Evolutionary conservation across 2,329 filamentous ascomycete genomes (phyloP).

Genomic region (Apiospora kogelbergensis): DNA sequence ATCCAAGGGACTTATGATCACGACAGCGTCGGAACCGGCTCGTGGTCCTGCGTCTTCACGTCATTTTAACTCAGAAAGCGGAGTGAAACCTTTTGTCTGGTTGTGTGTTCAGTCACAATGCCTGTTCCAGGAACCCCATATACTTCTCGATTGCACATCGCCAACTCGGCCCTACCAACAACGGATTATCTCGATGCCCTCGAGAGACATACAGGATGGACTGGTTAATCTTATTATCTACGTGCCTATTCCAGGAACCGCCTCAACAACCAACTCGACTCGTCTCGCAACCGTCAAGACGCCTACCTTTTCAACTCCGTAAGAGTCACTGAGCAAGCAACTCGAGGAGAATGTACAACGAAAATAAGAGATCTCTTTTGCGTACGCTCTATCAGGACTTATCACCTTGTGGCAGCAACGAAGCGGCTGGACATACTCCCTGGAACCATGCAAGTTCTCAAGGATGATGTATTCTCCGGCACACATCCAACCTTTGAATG

Average conservation of each 20-base stretch:
- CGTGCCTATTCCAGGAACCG: not conserved
- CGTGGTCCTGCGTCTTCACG: not conserved
- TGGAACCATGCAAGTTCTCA: too few relatives aligned
- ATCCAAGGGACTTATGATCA: not conserved
- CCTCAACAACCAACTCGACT: not conserved
- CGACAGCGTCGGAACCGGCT: not conserved
- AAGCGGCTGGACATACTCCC: too few relatives aligned
- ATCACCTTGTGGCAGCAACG: too few relatives aligned
- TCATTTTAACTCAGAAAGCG: too few relatives aligned
- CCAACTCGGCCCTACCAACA: too few relatives aligned
- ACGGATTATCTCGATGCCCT: too few relatives aligned
- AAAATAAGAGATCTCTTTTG: too few relatives aligned
- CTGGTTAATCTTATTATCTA: not conserved
- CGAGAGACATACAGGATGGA: not conserved
- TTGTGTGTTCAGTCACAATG: not conserved
- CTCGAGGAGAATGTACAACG: too few relatives aligned
- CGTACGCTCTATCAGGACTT: not conserved
- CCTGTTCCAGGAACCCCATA: not conserved
- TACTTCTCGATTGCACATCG: not conserved
- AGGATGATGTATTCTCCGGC: too few relatives aligned
- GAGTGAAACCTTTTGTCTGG: too few relatives aligned
- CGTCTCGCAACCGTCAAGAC: not conserved
- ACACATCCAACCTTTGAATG: too few relatives aligned
- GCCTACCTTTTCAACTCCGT: not conserved
- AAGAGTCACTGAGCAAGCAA: not conserved